Evolutionary conservation across 345 rosid genomes (phyloP), one percentile per base, ranked within the genome.

Genomic region (Euphorbia lathyris): DNA sequence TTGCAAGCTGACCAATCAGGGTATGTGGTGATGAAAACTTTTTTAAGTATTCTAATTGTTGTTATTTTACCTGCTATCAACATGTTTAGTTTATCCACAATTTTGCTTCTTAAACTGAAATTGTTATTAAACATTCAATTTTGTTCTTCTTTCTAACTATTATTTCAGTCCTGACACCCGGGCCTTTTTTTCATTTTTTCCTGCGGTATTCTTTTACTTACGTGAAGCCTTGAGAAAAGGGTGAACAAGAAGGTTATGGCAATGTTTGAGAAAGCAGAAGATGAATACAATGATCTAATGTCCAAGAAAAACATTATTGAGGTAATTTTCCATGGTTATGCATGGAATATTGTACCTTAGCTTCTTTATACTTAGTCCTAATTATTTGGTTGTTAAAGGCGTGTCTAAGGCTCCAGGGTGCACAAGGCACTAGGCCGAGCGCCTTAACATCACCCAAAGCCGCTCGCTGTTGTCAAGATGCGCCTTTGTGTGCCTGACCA

Each of bases 201-300:
- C 58, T 22, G 71, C 60, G 29, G 67, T 36, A 34, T 22, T 48
- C 64, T 68, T 76, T 59, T 25, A 67, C 40, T 30, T 10, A 23
- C 61, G 47, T 78, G 74, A 81, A 91, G 98, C 53, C 91, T 89
- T 8, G 98, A 91, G 77, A 95, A 90, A 79, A 87, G 98, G 82
- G 98, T 95, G 62, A 92, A 95, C 82, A 95, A 95, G 89, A 95
- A 92, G 79, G 99, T 92, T 43, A 95, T 92, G 97, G 87, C 94
- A 0, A 92, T 95, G 98, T 95, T 95, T 62, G 99, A 95, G 85
- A 95, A 95, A 79, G 99, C 99, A 64, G 99, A 95, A 72, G 99
- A 93, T 78, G 98, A 93, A 72, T 91, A 89, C 76, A 87, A 86
- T 77, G 94, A 88, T 71, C 80, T 93, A 80, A 83, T 86, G 71